phyloP scores from a whole-genome alignment of 345 rosid genomes.

The Carallia pectinifolia region DNA sequence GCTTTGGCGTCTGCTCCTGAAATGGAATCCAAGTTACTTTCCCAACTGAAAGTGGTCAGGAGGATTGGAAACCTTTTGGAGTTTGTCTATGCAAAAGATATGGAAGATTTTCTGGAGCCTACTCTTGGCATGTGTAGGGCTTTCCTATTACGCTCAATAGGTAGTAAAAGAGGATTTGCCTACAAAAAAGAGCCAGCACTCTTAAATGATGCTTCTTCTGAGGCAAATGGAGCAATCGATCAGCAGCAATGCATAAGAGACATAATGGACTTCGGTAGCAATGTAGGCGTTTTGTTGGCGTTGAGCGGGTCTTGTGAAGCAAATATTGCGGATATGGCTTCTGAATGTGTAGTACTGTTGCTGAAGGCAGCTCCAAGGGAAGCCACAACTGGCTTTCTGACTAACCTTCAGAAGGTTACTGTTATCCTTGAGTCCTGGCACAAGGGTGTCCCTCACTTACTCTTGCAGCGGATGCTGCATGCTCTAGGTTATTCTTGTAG shows the following conservation, averaged over 20 bases:
- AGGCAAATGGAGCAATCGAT: slow-evolving; percentile 35
- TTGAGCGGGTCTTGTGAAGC: slow-evolving; percentile 48
- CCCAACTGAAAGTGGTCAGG: slow-evolving; percentile 78
- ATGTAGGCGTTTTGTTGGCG: slow-evolving; percentile 61
- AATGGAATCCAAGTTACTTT: slow-evolving; percentile 84
- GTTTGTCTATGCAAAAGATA: slow-evolving; percentile 75
- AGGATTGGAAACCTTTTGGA: slow-evolving; percentile 88
- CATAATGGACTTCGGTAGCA: slow-evolving; percentile 75
- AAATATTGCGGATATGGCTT: slow-evolving; percentile 63
- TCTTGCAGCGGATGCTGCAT: slow-evolving; percentile 72
- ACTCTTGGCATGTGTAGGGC: slow-evolving; percentile 78
- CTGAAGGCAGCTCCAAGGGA: slow-evolving; percentile 90
- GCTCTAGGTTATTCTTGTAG: slow-evolving; percentile 74
- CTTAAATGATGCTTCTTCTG: slow-evolving; percentile 50
- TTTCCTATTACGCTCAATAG: slow-evolving; percentile 63
- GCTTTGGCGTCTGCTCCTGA: slow-evolving; percentile 95
- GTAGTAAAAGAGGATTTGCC: slow-evolving; percentile 45
- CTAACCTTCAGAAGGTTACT: slow-evolving; percentile 72
- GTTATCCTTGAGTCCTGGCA: slow-evolving; percentile 61
- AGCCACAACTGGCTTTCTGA: slow-evolving; percentile 77
- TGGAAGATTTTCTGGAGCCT: slow-evolving; percentile 98
- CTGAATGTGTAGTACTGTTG: slow-evolving; percentile 73
- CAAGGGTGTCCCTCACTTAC: slow-evolving; percentile 40
- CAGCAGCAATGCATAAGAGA: slow-evolving; percentile 67
- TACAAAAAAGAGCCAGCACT: slow-evolving; percentile 60